A percentile compares a stretch with the other conserved stretches of the same genome.
phyloP scores from a whole-genome alignment of 768 basidiomycete genomes.

The Rhodotorula toruloides region DNA sequence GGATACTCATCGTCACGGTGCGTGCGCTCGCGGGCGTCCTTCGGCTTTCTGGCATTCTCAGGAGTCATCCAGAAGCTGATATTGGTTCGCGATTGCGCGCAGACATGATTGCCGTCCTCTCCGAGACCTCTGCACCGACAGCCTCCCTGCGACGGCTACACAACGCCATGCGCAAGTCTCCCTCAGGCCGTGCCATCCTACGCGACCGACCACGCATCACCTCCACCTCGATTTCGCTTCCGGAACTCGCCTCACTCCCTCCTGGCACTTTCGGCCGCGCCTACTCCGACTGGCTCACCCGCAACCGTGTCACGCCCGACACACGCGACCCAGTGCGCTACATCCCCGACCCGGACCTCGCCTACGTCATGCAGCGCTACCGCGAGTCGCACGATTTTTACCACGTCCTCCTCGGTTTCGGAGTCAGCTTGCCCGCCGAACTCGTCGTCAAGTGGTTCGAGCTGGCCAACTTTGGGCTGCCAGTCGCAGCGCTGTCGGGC shows the following conservation, averaged over 20 bases:
- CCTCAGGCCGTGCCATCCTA: conserved; percentile 78
- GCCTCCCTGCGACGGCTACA: conserved; percentile 65
- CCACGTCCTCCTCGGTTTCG: conserved; percentile 81
- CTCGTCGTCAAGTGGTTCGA: conserved; percentile 93
- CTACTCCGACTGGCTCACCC: conserved; percentile 83
- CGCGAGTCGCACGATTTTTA: conserved; percentile 98
- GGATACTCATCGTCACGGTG: conserved; percentile 54
- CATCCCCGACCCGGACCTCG: conserved; percentile 87
- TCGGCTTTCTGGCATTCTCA: background rate
- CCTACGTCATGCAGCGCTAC: conserved; percentile 96
- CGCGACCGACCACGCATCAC: conserved; percentile 77
- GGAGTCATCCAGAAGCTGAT: no score
- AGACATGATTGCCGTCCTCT: conserved; percentile 95
- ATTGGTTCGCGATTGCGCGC: background rate
- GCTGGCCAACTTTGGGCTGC: conserved; percentile 82
- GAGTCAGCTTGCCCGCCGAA: conserved; percentile 84
- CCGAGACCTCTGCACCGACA: conserved; percentile 82
- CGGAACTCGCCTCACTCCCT: conserved; percentile 59
- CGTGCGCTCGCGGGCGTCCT: no score
- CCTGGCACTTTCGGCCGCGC: conserved; percentile 78
- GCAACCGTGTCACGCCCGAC: conserved; percentile 85
- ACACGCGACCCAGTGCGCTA: conserved; percentile 89
- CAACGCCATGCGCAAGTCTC: conserved; percentile 67
- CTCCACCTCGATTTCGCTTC: conserved; percentile 72
- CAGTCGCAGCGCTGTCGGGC: conserved; percentile 76